Base-by-base conservation (phyloP, 768 basidiomycete genomes). In the Leccinum imitatum region DNA sequence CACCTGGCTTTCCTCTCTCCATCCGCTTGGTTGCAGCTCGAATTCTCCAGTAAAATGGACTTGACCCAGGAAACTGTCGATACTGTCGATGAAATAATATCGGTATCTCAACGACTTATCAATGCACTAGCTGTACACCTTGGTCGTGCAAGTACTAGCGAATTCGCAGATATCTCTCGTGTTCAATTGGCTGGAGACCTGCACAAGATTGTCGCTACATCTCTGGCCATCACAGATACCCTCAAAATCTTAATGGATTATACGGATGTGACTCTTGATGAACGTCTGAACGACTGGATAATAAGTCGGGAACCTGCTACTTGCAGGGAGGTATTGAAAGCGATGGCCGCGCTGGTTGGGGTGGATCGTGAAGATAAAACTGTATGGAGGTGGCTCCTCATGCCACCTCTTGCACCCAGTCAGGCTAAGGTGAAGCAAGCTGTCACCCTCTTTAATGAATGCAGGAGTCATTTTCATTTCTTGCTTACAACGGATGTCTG, bases 401-500 rank as follows among this genome's bases (percentile, higher is more conserved):
- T 48, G 6, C 23, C 23, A 48, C 47, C 21, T 48, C 14, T 48
- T 25, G 14, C 23, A 25, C 47, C 21, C 14, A 23, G 23, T 9
- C 47, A 27, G 31, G 59, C 35, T 19, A 47, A 53, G 7, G 47
- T 60, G 14, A n/a, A 52, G 10, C 41, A 59, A 5, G 57, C 50
- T 17, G 23, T 6, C 4, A 23, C 52, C 10, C 11, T 30, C 33
- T 53, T 60, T 2, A 19, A 3, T 1, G 41, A 31, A 27, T 23
- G 31, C n/a, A 60, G 27, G 44, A 15, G 3, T 7, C 23, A 15
- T 10, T 60, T 62, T 19, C 33, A 56, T 55, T 54, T 56, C 8
- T 56, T 56, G 31, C 44, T 60, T 9, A 27, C 53, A 3, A 23
- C 53, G 6, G 61, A 62, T 13, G 44, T 56, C 19, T 61, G 60